Evolutionary conservation across 805 yeast genomes (phyloP).

Genomic region (Cyberlindnera xishuangbannaensis): DNA sequence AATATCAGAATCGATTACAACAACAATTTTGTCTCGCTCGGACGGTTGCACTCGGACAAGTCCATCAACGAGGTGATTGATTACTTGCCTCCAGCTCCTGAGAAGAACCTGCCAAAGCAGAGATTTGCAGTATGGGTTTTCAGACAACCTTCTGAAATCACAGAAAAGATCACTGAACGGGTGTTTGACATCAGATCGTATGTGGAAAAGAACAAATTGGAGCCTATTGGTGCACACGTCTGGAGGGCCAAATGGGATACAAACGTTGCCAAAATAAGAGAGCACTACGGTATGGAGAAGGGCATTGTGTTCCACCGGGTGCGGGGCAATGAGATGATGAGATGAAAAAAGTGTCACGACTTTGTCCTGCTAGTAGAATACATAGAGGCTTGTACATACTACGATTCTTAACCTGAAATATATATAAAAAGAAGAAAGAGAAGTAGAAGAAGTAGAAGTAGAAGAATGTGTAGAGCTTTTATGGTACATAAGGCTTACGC

Average conservation of each 20-base stretch:
- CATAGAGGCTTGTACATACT: neutral
- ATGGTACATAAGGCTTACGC: neutral
- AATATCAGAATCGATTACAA: conserved; percentile 57
- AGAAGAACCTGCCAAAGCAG: conserved; percentile 78
- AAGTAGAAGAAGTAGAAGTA: no score
- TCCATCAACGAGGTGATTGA: conserved; percentile 43
- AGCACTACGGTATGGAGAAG: conserved; percentile 60
- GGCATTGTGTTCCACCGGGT: conserved; percentile 65
- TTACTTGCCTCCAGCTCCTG: conserved; percentile 83
- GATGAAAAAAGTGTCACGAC: neutral
- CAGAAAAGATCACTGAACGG: conserved; percentile 27
- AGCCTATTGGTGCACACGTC: conserved; percentile 86
- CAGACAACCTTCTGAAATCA: conserved; percentile 46
- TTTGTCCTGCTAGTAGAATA: no score
- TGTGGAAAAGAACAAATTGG: conserved; percentile 46
- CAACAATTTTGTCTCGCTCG: conserved; percentile 45
- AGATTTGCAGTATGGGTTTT: conserved; percentile 88
- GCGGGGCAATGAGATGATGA: conserved; percentile 17
- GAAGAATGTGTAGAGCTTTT: no score
- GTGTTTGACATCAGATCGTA: conserved; percentile 71
- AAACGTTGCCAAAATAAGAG: conserved; percentile 62
- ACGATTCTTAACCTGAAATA: neutral
- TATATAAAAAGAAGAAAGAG: conserved; percentile 1
- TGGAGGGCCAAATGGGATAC: conserved; percentile 87
- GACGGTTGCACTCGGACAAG: conserved; percentile 28